These are phyloP conservation scores for Ascobolus immersus DNA, from an alignment of 495 filamentous ascomycete genomes.

Conservation along the genomic window DNA sequence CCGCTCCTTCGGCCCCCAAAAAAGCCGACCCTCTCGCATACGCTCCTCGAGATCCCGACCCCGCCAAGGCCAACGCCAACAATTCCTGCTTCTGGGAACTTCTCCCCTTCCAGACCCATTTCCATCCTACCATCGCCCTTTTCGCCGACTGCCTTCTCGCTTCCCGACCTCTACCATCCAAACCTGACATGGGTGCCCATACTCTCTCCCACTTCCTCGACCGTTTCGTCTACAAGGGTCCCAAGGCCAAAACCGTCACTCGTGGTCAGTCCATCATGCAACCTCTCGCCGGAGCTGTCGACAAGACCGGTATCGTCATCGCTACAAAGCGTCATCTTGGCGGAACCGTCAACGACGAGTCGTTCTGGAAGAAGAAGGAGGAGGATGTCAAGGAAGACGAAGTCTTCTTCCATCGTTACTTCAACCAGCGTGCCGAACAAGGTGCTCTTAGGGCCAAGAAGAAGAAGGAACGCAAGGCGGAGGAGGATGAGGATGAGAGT, in stretches of 20 bases:
- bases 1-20: conserved; percentile 6
- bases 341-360: conserved; percentile 49
- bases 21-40: background rate
- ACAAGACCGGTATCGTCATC: conserved; percentile 36
- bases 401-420: conserved; percentile 96
- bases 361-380: conserved; percentile 76
- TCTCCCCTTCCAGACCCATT: conserved; percentile 56
- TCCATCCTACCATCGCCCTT: conserved; percentile 83
- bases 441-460: conserved; percentile 27
- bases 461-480: conserved; percentile 21
- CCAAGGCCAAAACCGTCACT: conserved; percentile 34
- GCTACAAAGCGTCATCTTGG: conserved; percentile 29
- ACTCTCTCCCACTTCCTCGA: conserved; percentile 88
- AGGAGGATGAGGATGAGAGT: conserved; percentile 22
- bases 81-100: conserved; percentile 82
- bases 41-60: no score
- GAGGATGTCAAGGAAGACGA: conserved; percentile 72
- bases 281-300: conserved; percentile 46
- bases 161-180: conserved; percentile 42
- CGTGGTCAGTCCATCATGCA: conserved; percentile 88
- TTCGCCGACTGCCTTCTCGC: conserved; percentile 46
- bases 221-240: conserved; percentile 82
- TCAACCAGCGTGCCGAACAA: conserved; percentile 52
- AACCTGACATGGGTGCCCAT: conserved; percentile 67
- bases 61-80: conserved; percentile 72